These are phyloP conservation scores for Chalciporus sp. DNA, from an alignment of 1,284 basidiomycete genomes.

Conservation along the genomic window DNA sequence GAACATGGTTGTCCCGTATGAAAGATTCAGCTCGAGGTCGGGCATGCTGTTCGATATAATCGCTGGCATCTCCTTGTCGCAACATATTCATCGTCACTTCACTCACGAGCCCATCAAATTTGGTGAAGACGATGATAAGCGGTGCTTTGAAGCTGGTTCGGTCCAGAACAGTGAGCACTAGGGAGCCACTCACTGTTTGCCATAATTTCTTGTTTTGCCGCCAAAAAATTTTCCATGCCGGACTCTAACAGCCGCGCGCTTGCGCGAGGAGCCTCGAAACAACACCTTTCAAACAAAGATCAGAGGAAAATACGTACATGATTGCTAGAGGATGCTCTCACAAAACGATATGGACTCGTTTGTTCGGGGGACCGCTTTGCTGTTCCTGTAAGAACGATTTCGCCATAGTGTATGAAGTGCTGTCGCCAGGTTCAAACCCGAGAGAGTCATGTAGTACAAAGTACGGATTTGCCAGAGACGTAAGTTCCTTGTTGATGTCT, in stretches of 20 bases:
- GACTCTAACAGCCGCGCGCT: neutral
- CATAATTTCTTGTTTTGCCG: neutral
- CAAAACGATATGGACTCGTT: constrained; percentile 5
- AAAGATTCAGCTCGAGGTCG: neutral
- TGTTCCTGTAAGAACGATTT: neutral
- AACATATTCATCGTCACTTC: neutral
- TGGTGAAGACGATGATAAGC: constrained; percentile 8
- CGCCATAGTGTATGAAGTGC: neutral
- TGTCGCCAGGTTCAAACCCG: constrained; percentile 3
- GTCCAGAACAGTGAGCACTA: neutral
- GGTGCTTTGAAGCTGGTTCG: neutral
- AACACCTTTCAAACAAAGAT: neutral
- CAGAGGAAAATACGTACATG: neutral
- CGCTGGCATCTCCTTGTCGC: neutral
- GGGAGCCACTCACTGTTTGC: constrained; percentile 1
- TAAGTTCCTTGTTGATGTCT: neutral
- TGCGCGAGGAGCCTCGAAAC: constrained; percentile 1
- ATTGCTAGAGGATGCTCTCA: neutral
- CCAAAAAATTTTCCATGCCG: constrained; percentile 2
- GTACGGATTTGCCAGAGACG: neutral
- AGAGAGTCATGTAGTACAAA: constrained; percentile 4
- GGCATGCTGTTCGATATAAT: neutral
- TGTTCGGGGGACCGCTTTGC: neutral
- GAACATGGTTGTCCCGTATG: neutral
- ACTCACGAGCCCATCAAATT: constrained; percentile 1